Base-by-base conservation (phyloP, 2,329 filamentous ascomycete genomes). In the Pseudopithomyces chartarum region DNA sequence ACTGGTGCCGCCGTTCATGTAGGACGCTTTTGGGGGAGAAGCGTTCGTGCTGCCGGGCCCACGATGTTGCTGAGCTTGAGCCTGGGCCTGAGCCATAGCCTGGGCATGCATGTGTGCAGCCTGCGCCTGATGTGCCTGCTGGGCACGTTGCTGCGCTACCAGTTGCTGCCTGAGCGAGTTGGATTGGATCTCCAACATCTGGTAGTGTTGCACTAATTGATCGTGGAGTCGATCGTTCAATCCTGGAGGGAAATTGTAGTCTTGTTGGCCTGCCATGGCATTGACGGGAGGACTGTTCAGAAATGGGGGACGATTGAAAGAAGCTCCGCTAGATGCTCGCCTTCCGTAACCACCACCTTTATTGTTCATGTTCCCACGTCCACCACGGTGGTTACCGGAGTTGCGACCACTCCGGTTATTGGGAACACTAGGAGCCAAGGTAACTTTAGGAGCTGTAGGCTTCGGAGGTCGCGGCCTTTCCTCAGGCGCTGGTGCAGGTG, bases 401-500 rank as follows among this genome's bases (percentile, higher is more conserved):
- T 79, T 79, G 39, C 80, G 80, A 26, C 80, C 78, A 56, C 80
- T 79, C 22, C 83, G 79, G 12, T 78, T 78, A 49, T 75, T 75
- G 6, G 79, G 79, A n/a, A 76, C 75, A 57, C 78, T 82, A 15
- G 77, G 71, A 4, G 78, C 79, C 26, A 88, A 76, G 6, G 84
- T 82, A 6, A 85, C 82, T 64, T 86, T 85, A 15, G 81, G 75
- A 6, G 84, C 60, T 68, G 66, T 6, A 73, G 75, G 56, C 81
- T 81, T 67, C 86, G 79, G 75, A 2, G 66, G 56, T 22, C 76
- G 76, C 59, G 83, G 81, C 67, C 96, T 92, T 72, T 96, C 71
- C 52, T 75, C 91, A 54, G 91, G 48, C 19, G 48, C 38, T 10
- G 48, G 48, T 29, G 38, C 48, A 20, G 48, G 90, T 3, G 95